Evolutionary conservation across 495 filamentous ascomycete genomes (phyloP).

Genomic region (Oidiodendron maius): DNA sequence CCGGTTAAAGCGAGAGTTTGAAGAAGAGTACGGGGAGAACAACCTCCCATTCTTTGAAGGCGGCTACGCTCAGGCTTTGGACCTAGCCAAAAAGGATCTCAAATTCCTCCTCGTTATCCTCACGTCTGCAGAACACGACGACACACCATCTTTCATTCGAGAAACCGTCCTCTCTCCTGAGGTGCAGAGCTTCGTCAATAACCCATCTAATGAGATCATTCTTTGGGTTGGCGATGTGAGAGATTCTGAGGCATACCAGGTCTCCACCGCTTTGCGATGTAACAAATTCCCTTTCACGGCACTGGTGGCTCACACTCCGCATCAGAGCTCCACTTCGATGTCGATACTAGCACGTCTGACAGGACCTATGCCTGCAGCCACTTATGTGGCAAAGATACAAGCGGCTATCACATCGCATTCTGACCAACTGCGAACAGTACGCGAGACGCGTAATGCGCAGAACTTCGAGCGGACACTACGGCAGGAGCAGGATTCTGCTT

Average conservation of each 20-base stretch:
- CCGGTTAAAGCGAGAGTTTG: slow-evolving; percentile 84
- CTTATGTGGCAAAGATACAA: slow-evolving; percentile 67
- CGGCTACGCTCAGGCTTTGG: slow-evolving; percentile 84
- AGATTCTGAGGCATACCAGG: slow-evolving; percentile 91
- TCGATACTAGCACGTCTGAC: slow-evolving; percentile 70
- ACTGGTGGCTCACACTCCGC: slow-evolving; percentile 75
- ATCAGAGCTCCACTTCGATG: slow-evolving; percentile 78
- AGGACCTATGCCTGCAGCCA: slow-evolving; percentile 57
- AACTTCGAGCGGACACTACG: slow-evolving; percentile 71
- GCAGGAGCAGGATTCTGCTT: slow-evolving; percentile 82
- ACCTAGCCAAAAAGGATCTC: slow-evolving; percentile 82
- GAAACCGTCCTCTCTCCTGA: slow-evolving; percentile 75
- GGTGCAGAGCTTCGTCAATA: slow-evolving; percentile 64
- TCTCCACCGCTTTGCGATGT: slow-evolving; percentile 71
- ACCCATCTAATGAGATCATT: slow-evolving; percentile 67
- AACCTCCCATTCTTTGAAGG: slow-evolving; percentile 71
- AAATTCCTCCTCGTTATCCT: slow-evolving; percentile 84
- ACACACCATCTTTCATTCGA: slow-evolving; percentile 75
- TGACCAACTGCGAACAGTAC: slow-evolving; percentile 60
- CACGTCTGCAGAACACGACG: slow-evolving; percentile 87
- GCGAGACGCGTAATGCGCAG: slow-evolving; percentile 66
- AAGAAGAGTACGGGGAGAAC: slow-evolving; percentile 79
- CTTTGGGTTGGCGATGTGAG: slow-evolving; percentile 89
- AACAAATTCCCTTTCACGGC: slow-evolving; percentile 89
- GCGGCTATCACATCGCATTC: slow-evolving; percentile 63